phyloP scores from a whole-genome alignment of 345 rosid genomes.

The Lenwebbia sp. region DNA sequence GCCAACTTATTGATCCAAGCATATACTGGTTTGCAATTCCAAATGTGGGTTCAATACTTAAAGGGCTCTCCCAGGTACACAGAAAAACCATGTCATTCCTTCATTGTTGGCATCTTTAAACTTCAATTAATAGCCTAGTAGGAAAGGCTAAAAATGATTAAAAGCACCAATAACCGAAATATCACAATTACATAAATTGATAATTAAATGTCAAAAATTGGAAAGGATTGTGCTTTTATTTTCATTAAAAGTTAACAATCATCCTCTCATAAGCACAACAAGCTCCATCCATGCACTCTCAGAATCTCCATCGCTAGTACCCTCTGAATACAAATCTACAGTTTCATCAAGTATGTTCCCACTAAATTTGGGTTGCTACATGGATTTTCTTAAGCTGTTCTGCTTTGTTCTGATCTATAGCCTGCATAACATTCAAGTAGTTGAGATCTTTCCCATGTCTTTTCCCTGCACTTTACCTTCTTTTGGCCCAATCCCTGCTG shows the following conservation, averaged over 20 bases:
- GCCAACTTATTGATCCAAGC: conserved; percentile 71
- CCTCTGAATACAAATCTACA: background rate
- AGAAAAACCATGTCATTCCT: background rate
- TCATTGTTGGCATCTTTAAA: background rate
- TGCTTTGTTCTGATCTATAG: background rate
- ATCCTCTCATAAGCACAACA: background rate
- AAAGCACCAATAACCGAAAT: background rate
- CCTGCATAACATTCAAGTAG: background rate
- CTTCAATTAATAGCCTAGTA: background rate
- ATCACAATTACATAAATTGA: background rate
- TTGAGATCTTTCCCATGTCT: background rate
- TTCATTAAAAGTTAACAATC: background rate
- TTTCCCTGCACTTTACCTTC: background rate
- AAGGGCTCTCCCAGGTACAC: conserved; percentile 77
- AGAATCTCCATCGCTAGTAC: background rate
- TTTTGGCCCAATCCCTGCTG: background rate
- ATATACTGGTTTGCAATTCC: conserved; percentile 97
- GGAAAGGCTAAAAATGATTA: background rate
- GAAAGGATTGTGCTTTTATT: background rate
- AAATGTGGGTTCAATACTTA: conserved; percentile 64
- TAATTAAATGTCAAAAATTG: background rate
- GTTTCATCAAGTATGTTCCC: background rate
- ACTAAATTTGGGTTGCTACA: background rate
- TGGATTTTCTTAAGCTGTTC: background rate
- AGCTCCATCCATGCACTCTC: background rate